phyloP scores from a whole-genome alignment of 306 rosid genomes.

The Rosa chinensis region DNA sequence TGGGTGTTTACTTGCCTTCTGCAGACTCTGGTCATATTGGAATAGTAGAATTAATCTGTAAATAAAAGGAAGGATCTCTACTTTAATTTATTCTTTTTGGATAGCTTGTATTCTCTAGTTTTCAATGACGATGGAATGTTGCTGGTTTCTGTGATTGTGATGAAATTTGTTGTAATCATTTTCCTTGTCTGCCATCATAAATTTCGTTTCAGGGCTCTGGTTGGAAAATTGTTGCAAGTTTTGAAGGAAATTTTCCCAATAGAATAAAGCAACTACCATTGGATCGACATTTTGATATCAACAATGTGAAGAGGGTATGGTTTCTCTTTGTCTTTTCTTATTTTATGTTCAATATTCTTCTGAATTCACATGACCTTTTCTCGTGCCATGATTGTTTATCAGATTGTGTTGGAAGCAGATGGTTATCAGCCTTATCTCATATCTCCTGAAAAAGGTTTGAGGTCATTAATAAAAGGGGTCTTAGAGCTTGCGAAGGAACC shows the following conservation, averaged over 20 bases:
- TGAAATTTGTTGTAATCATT: no score
- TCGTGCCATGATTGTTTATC: conserved; percentile 21
- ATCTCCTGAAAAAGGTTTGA: conserved; percentile 97
- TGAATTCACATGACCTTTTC: neutral
- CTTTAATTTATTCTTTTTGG: neutral
- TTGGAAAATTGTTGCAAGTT: conserved; percentile 97
- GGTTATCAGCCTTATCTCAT: conserved; percentile 99
- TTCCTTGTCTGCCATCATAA: neutral
- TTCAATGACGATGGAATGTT: conserved; percentile 2
- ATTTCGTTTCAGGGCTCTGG: conserved; percentile 80
- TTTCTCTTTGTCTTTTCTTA: conserved; percentile 13
- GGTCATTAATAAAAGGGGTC: conserved; percentile 94
- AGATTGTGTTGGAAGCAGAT: conserved; percentile 99
- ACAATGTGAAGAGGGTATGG: conserved; percentile 92
- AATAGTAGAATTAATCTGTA: neutral
- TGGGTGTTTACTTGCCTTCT: no score
- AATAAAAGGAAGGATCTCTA: neutral
- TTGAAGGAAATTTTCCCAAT: conserved; percentile 93
- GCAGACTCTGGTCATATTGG: neutral
- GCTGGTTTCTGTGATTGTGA: neutral
- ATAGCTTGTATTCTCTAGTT: neutral
- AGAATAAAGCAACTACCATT: conserved; percentile 93
- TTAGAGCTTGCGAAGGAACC: conserved; percentile 99
- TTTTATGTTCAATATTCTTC: conserved; percentile 3
- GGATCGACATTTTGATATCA: conserved; percentile 95